These are phyloP conservation scores for Nelumbo lutea DNA, from an alignment of 164 flowering plant genomes.

Conservation along the genomic window DNA sequence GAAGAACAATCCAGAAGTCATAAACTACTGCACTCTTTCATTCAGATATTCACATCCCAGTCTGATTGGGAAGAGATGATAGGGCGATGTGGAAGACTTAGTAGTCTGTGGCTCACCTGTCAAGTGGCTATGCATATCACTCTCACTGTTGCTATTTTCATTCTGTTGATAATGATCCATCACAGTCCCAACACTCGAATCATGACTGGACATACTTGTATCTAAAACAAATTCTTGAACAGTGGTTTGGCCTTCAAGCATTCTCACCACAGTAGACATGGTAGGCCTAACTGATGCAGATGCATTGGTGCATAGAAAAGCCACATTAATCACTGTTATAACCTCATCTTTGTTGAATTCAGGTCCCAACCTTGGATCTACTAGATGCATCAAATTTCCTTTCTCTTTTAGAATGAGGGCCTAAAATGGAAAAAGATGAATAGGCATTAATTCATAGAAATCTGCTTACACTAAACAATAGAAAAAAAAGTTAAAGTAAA, in stretches of 20 bases:
- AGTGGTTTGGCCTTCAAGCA: constrained; percentile 47
- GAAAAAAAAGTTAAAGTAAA: no score
- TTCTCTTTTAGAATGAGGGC: constrained; percentile 58
- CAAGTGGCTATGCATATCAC: constrained; percentile 27
- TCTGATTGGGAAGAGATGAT: background rate
- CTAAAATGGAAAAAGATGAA: constrained; percentile 18
- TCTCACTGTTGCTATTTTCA: background rate
- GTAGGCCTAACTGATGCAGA: constrained; percentile 55
- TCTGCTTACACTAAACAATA: no score
- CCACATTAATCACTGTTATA: constrained; percentile 47
- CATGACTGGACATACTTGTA: constrained; percentile 24
- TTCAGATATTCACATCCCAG: no score
- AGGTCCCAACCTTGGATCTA: constrained; percentile 48
- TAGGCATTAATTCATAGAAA: no score
- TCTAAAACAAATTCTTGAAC: constrained; percentile 38
- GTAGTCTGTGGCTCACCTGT: constrained; percentile 13
- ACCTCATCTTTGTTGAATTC: constrained; percentile 48
- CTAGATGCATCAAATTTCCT: constrained; percentile 43
- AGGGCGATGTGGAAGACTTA: constrained; percentile 16
- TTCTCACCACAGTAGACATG: constrained; percentile 53
- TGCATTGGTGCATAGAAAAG: constrained; percentile 54
- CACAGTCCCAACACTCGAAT: constrained; percentile 21
- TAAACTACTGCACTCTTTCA: no score
- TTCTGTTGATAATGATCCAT: constrained; percentile 41
- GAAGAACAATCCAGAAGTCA: no score